Evolutionary conservation across 225 moss, liverwort and hornwort species (phyloP), one percentile per base, ranked within the genome.

Genomic region (Antitrichia curtipendula): DNA sequence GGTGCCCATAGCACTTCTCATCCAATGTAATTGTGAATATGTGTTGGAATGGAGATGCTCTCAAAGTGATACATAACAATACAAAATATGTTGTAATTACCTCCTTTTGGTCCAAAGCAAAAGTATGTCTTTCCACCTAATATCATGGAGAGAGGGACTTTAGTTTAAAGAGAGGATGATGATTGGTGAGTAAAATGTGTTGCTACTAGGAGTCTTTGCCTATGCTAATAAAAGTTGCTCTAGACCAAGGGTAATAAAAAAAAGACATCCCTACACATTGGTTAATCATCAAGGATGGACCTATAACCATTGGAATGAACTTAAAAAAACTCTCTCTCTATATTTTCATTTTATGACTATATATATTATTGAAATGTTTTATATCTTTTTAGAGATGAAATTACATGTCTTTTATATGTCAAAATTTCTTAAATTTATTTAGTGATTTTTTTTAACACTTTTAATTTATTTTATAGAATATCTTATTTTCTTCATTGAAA

Each of bases 221-320:
- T 43, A 6, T 24, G 0, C 0, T 15, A 0, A 3, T 70, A 1
- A 27, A 15, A 0, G 15, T 15, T 8, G 25, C 14, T 2, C 0
- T 69, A 3, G 2, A 25, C 9, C 0, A 1, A 0, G 4, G 3
- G 1, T 41, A 27, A 8, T 69, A 14, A 38, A 0, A 8, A n/a
- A 23, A 40, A 8, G 23, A 3, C 0, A 4, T 13, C 12, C 1
- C 1, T 6, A 3, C 6, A n/a, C 23, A 38, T 38, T 69, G 5
- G 3, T 69, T 23, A 70, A 10, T 9, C 6, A 6, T 28, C 25
- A 41, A 15, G 0, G 43, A 71, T 2, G 2, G 2, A 45, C 6
- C 1, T 45, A 4, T 28, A 1, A 28, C 17, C 6, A 28, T 10
- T 10, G 28, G 3, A 29, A 6, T 29, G 6, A 40, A 40, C 4